A percentile compares a stretch with the other conserved stretches of the same genome.
phyloP scores from a whole-genome alignment of 768 basidiomycete species.

The Fomitopsis serialis region DNA sequence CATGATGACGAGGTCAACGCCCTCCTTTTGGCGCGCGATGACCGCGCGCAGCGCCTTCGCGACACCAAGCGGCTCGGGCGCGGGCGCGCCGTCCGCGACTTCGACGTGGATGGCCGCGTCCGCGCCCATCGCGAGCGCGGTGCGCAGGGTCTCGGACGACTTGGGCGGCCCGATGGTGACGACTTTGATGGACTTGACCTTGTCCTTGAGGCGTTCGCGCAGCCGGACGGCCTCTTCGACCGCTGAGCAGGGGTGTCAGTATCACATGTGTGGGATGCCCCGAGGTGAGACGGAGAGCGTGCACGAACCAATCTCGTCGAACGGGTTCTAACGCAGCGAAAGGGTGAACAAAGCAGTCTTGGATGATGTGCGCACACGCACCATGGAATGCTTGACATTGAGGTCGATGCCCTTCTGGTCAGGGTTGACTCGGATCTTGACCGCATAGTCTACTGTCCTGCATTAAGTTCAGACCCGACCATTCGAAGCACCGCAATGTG shows the following conservation, averaged over 20 bases:
- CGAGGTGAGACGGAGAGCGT: background rate
- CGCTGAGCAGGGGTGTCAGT: conserved; percentile 41
- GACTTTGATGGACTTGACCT: conserved; percentile 82
- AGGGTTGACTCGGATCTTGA: conserved; percentile 96
- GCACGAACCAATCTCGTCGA: conserved; percentile 94
- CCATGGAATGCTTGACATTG: conserved; percentile 99
- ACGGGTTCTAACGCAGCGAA: conserved; percentile 70
- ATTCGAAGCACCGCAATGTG: background rate
- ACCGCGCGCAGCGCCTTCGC: conserved; percentile 80
- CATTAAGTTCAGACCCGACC: background rate
- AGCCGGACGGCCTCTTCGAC: conserved; percentile 96
- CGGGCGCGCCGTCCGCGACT: conserved; percentile 61
- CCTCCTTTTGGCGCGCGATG: conserved; percentile 55
- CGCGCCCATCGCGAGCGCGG: conserved; percentile 97
- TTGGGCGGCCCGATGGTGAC: conserved; percentile 95
- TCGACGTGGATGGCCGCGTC: conserved; percentile 92
- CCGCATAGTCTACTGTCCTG: conserved; percentile 94
- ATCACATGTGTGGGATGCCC: background rate
- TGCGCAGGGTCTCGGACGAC: conserved; percentile 83
- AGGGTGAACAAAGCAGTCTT: background rate
- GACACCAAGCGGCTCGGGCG: conserved; percentile 87
- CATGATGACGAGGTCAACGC: conserved; percentile 84
- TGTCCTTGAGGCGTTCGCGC: conserved; percentile 76
- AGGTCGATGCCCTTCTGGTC: conserved; percentile 94
- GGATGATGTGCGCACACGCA: conserved; percentile 28